Percentiles rank a stretch among this genome's conserved stretches.
Conservation (phyloP, 140 eudicot genomes). For the Cichorium intybus region DNA sequence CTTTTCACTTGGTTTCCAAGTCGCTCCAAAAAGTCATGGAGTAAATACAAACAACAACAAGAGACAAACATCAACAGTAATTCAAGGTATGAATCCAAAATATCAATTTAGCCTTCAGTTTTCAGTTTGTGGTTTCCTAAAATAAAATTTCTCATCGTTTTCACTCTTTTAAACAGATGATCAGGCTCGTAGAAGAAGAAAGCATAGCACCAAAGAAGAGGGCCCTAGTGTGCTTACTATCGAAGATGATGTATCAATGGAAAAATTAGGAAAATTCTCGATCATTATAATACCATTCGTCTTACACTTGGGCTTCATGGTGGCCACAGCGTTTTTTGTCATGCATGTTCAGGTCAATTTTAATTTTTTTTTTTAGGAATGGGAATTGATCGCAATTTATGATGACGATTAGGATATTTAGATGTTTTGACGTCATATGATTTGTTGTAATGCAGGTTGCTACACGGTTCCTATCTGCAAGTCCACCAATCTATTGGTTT, state of each 20-base stretch:
- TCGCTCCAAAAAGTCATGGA: slow-evolving; percentile 24
- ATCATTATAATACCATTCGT: slow-evolving; percentile 63
- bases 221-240: slow-evolving; percentile 5
- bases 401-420: too few relatives aligned
- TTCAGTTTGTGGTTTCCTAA: background rate
- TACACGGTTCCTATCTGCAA: slow-evolving; percentile 86
- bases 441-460: slow-evolving; percentile 68
- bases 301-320: slow-evolving; percentile 83
- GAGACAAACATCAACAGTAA: slow-evolving; percentile 28
- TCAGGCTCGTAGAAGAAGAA: slow-evolving; percentile 44
- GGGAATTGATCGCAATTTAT: too few relatives aligned
- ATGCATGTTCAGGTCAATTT: slow-evolving; percentile 91
- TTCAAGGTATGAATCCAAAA: slow-evolving; percentile 44
- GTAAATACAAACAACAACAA: slow-evolving; percentile 16
- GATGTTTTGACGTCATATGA: background rate
- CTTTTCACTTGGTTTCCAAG: slow-evolving; percentile 65
- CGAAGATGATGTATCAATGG: slow-evolving; percentile 25
- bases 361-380: too few relatives aligned
- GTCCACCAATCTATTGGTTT: slow-evolving; percentile 89
- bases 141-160: too few relatives aligned
- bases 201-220: slow-evolving; percentile 21
- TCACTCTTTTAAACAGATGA: slow-evolving; percentile 30
- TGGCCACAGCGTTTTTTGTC: slow-evolving; percentile 75
- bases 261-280: slow-evolving; percentile 32
- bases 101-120: background rate